These are phyloP conservation scores for Solanum megistacrolobum DNA, from an alignment of 257 asterid species.

Conservation along the genomic window DNA sequence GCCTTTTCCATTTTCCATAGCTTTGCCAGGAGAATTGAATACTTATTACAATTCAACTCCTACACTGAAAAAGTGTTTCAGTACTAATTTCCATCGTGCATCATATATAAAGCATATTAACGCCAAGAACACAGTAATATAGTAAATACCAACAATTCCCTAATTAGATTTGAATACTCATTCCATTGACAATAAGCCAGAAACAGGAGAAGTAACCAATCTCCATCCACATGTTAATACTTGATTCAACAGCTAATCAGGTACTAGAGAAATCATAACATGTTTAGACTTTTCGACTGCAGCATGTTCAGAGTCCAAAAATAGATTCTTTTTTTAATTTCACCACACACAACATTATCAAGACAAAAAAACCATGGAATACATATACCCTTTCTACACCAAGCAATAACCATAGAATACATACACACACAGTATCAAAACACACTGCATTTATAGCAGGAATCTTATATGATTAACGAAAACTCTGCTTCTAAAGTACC, in stretches of 20 bases:
- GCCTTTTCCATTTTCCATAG: conserved; percentile 29
- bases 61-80: background rate
- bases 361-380: background rate
- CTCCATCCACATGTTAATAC: background rate
- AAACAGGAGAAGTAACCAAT: background rate
- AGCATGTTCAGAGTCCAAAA: background rate
- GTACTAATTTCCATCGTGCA: background rate
- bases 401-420: background rate
- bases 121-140: background rate
- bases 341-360: background rate
- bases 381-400: background rate
- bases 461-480: background rate
- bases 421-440: background rate
- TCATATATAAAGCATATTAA: background rate
- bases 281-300: background rate
- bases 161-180: background rate
- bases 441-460: background rate
- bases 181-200: background rate
- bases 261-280: background rate
- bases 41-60: background rate
- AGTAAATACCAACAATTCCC: background rate
- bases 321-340: background rate
- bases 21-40: background rate
- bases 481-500: background rate
- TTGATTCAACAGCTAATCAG: background rate